phyloP scores from a whole-genome alignment of 2,329 filamentous ascomycete genomes.

The Diaporthe sp. region DNA sequence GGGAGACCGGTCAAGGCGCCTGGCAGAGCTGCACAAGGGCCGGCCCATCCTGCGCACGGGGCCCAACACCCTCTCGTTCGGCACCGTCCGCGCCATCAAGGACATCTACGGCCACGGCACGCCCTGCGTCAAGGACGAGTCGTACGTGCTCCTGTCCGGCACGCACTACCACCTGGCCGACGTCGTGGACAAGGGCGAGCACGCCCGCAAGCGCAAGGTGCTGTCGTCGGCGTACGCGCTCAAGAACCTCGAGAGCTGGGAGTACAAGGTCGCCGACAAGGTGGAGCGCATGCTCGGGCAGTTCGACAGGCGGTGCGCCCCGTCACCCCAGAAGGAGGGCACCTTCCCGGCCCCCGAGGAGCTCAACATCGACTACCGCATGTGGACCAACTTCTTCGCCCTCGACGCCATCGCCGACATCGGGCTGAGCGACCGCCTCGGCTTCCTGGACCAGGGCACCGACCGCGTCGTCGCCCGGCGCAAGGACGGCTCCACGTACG shows the following conservation, averaged over 20 bases:
- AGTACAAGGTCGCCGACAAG: constrained; percentile 65
- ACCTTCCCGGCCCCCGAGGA: neutral
- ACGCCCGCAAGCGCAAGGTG: constrained; percentile 61
- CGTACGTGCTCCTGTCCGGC: constrained; percentile 57
- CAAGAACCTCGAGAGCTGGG: constrained; percentile 65
- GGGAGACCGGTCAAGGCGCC: constrained; percentile 54
- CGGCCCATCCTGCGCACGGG: constrained; percentile 56
- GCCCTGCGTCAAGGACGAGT: constrained; percentile 59
- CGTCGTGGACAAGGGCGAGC: constrained; percentile 61
- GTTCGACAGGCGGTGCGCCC: constrained; percentile 54
- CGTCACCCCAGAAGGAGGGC: constrained; percentile 31
- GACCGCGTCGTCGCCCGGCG: constrained; percentile 55
- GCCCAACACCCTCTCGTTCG: constrained; percentile 56
- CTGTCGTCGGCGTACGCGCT: constrained; percentile 62
- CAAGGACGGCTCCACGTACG: constrained; percentile 56
- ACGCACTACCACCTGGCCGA: constrained; percentile 63
- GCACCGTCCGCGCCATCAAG: constrained; percentile 55
- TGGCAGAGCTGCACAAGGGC: constrained; percentile 56
- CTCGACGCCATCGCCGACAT: constrained; percentile 68
- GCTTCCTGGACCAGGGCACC: constrained; percentile 60
- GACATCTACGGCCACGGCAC: constrained; percentile 63
- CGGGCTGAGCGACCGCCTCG: constrained; percentile 60
- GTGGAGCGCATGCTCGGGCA: constrained; percentile 54
- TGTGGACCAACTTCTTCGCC: constrained; percentile 66
- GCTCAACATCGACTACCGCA: constrained; percentile 54